These are phyloP conservation scores for Gossypium longicalyx DNA, from an alignment of 345 rosid species.

Conservation along the genomic window DNA sequence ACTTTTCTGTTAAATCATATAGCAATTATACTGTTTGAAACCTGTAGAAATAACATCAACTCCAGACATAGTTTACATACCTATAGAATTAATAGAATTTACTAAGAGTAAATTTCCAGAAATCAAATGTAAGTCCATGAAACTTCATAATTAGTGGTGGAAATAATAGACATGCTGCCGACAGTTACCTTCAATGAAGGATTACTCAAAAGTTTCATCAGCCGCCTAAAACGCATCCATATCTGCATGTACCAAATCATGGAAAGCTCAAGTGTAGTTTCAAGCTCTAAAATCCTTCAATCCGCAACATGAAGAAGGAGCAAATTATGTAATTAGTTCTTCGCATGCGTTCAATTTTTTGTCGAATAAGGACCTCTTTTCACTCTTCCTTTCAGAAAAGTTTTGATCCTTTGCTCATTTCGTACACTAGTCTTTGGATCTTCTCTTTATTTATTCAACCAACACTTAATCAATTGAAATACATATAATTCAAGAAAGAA, in stretches of 20 bases:
- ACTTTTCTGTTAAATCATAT: conserved; percentile 58
- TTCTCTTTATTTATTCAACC: conserved; percentile 90
- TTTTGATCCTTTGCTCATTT: conserved; percentile 93
- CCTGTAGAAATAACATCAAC: conserved; percentile 56
- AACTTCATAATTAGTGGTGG: conserved; percentile 28
- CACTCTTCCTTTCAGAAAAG: conserved; percentile 64
- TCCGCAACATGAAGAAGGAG: conserved; percentile 47
- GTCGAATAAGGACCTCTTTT: conserved; percentile 60
- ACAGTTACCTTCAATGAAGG: conserved; percentile 74
- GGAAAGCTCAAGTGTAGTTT: conserved; percentile 70
- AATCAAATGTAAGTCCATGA: background rate
- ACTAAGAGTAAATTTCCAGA: background rate
- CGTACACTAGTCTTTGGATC: conserved; percentile 75
- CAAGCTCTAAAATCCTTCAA: conserved; percentile 64
- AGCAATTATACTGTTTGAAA: conserved; percentile 63
- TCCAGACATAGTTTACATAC: conserved; percentile 79
- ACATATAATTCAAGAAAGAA: background rate
- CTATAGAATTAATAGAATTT: conserved; percentile 29
- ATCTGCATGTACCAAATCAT: conserved; percentile 79
- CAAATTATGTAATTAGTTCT: background rate
- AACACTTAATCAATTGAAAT: conserved; percentile 47
- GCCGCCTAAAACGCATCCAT: conserved; percentile 98
- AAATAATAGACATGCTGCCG: conserved; percentile 85
- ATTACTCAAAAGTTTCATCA: conserved; percentile 67
- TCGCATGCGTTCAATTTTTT: conserved; percentile 64